Evolutionary conservation across 148 eudicot genomes (phyloP), one percentile per base, ranked within the genome.

Genomic region (Chenopodium album): DNA sequence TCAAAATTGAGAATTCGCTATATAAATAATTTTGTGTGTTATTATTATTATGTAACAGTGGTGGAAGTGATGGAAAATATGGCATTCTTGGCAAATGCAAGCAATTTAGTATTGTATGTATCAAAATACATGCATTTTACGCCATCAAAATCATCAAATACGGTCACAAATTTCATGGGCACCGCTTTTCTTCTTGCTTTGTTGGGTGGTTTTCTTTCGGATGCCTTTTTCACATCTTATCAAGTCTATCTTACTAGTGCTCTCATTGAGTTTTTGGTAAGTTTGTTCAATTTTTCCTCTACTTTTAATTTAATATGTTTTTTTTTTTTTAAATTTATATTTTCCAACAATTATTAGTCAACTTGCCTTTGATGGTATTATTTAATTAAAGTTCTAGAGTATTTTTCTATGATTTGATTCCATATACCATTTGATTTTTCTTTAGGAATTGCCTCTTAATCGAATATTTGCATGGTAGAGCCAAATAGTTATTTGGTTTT

Each of bases 81-180:
- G 89, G 97, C 97, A 19, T 93, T 75, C 64, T 41, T 93, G 79
- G 94, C 97, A 80, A 93, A 91, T 89, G 93, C 97, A 29, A 93
- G 97, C 88, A 93, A 93, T 64, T 63, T 93, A 85, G 97, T 93
- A 81, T 22, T 90, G 23, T 93, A 93, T 70, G 62, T 93, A 76
- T 67, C 86, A 26, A 67, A 91, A 1, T 85, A 84, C 85, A 93
- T 93, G 94, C 97, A 93, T 80, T 93, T 90, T 47, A 81, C 89
- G 2, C 94, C 90, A 0, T 77, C 89, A 2, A 81, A 80, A 75
- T 85, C 94, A 3, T 85, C 97, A 3, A 91, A 91, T 73, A 80
- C 89, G 4, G 97, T 93, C 70, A 93, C 97, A 7, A 89, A 91
- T 78, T 93, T 91, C 88, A 93, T 93, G 97, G 97, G 97, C 28